Evolutionary conservation across 1,139 yeast genomes (phyloP).

Genomic region (Candida albicans): DNA sequence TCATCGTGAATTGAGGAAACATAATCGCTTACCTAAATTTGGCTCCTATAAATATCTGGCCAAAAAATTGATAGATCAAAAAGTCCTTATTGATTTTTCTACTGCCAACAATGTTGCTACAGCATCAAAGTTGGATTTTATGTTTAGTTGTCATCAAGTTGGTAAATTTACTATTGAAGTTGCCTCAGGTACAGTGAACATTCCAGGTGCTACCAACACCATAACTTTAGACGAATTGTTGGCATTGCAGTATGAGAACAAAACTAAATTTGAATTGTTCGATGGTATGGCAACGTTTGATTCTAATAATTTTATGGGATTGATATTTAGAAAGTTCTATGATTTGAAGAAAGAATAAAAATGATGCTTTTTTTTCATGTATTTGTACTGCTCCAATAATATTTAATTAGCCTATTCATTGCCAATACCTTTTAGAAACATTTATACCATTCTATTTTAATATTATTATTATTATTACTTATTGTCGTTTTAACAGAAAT

Average conservation of each 20-base stretch:
- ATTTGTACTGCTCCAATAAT: neutral
- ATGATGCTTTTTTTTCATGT: neutral
- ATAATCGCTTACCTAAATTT: constrained; percentile 70
- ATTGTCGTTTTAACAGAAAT: no score
- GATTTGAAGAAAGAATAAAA: constrained; percentile 34
- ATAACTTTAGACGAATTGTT: constrained; percentile 69
- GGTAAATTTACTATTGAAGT: constrained; percentile 74
- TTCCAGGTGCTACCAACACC: constrained; percentile 53
- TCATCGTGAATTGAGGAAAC: constrained; percentile 66
- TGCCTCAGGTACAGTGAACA: constrained; percentile 42
- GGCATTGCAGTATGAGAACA: constrained; percentile 63
- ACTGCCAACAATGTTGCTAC: constrained; percentile 17
- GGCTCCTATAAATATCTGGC: constrained; percentile 85
- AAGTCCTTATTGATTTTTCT: constrained; percentile 52
- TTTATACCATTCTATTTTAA: no score
- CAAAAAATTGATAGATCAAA: constrained; percentile 72
- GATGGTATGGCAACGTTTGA: constrained; percentile 68
- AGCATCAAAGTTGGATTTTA: constrained; percentile 68
- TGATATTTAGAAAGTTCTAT: constrained; percentile 74
- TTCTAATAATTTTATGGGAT: constrained; percentile 61
- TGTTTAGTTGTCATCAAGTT: constrained; percentile 73
- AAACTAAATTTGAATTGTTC: constrained; percentile 52
- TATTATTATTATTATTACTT: no score
- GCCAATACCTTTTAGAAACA: neutral
- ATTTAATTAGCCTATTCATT: neutral